Evolutionary conservation across 352 stramenopile species (phyloP).

Genomic region (Phytophthora pseudosyringae): DNA sequence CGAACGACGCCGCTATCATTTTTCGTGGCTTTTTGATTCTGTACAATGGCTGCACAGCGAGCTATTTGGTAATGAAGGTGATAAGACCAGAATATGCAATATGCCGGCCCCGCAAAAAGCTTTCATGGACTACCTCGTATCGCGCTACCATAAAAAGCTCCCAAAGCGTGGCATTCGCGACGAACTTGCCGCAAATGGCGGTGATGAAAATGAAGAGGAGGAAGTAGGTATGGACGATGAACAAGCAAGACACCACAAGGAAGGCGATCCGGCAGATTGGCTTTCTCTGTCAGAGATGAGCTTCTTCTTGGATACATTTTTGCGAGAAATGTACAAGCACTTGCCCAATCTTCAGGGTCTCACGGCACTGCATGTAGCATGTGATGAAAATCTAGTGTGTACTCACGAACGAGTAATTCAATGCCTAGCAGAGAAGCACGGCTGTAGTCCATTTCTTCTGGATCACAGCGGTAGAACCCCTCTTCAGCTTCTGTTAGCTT

Average conservation of each 20-base stretch:
- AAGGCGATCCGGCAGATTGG: conserved; percentile 56
- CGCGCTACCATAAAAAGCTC: conserved; percentile 47
- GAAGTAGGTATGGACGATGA: conserved; percentile 37
- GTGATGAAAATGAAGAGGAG: conserved; percentile 29
- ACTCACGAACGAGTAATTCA: conserved; percentile 77
- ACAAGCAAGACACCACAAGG: conserved; percentile 28
- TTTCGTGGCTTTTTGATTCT: conserved; percentile 67
- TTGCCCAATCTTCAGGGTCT: conserved; percentile 66
- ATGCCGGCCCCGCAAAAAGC: conserved; percentile 39
- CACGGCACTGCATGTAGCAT: conserved; percentile 73
- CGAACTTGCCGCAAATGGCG: conserved; percentile 11
- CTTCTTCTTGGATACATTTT: conserved; percentile 69
- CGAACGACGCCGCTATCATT: conserved; percentile 67
- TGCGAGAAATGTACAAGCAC: conserved; percentile 73
- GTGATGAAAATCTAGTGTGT: conserved; percentile 85
- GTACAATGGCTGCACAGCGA: conserved; percentile 46
- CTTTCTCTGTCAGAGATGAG: conserved; percentile 52
- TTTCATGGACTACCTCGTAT: conserved; percentile 60
- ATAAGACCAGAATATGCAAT: conserved; percentile 23
- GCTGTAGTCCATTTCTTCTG: conserved; percentile 54
- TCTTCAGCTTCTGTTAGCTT: conserved; percentile 53
- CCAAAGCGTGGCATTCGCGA: conserved; percentile 22
- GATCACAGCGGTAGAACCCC: conserved; percentile 55
- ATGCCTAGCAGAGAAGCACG: conserved; percentile 54
- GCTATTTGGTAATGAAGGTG: conserved; percentile 34